A percentile compares a stretch with the other conserved stretches of the same genome.
Evolutionary conservation across 371 early-diverging fungal genomes (phyloP).

Genomic region (Syncephalastrum sp.): DNA sequence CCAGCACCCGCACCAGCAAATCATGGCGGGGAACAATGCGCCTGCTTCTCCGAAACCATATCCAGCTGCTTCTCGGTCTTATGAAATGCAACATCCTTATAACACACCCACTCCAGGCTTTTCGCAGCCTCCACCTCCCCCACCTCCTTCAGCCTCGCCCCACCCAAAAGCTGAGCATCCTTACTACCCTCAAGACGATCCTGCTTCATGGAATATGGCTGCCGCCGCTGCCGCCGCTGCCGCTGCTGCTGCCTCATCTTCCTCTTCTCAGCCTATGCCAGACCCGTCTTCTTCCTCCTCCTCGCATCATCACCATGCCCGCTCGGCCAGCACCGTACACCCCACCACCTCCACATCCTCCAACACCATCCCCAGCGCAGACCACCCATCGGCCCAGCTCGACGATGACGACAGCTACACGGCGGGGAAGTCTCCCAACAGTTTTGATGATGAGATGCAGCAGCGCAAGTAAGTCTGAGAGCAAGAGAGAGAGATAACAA

Average conservation of each 20-base stretch:
- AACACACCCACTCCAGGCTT: conserved; percentile 12
- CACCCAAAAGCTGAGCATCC: too few species aligned
- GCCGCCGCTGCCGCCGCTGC: conserved; percentile 7
- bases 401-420: too few species aligned
- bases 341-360: too few species aligned
- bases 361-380: too few species aligned
- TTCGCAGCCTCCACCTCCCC: conserved; percentile 11
- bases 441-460: conserved; percentile 36
- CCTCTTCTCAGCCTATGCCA: too few species aligned
- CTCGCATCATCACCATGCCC: too few species aligned
- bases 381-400: too few species aligned
- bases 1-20: conserved; percentile 15
- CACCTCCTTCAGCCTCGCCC: background rate
- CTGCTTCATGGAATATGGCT: background rate
- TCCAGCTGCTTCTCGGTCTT: conserved; percentile 11
- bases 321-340: too few species aligned
- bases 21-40: conserved; percentile 19
- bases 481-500: background rate
- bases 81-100: conserved; percentile 12
- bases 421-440: conserved; percentile 8
- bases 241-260: background rate
- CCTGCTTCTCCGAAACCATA: conserved; percentile 20
- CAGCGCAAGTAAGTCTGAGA: conserved; percentile 34
- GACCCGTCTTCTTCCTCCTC: too few species aligned
- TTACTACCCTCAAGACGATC: too few species aligned